Conservation (phyloP, 495 filamentous ascomycete genomes). For the Neurospora terricola region DNA sequence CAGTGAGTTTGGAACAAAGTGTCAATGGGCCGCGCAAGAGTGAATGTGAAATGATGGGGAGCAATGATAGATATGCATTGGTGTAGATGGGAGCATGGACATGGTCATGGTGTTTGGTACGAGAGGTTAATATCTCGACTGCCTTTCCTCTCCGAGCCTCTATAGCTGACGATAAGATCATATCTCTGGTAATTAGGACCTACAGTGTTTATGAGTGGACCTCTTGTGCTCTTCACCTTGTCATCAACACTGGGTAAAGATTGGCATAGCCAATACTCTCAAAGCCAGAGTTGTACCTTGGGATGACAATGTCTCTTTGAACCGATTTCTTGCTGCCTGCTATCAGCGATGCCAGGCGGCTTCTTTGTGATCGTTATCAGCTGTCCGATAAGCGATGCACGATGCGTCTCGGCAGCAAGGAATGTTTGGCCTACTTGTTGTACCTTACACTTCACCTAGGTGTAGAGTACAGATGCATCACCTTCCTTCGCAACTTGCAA, state of each 20-base stretch:
- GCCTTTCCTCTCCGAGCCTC: neutral
- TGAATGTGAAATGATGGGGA: neutral
- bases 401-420: neutral
- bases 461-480: neutral
- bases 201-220: neutral
- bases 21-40: neutral
- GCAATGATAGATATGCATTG: conserved; percentile 9
- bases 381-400: neutral
- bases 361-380: neutral
- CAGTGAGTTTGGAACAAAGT: neutral
- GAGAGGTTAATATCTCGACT: neutral
- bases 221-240: neutral
- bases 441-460: no score
- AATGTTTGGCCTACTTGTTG: neutral
- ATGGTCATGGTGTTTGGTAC: conserved; percentile 2
- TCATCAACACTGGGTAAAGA: neutral
- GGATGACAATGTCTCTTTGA: neutral
- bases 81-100: conserved; percentile 6
- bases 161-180: neutral
- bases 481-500: neutral
- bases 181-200: neutral
- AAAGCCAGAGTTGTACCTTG: neutral
- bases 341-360: neutral
- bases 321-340: neutral
- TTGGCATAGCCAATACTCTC: neutral